Evolutionary conservation across 148 eudicot genomes (phyloP), one percentile per base, ranked within the genome.

Genomic region (Vaccinium corymbosum): DNA sequence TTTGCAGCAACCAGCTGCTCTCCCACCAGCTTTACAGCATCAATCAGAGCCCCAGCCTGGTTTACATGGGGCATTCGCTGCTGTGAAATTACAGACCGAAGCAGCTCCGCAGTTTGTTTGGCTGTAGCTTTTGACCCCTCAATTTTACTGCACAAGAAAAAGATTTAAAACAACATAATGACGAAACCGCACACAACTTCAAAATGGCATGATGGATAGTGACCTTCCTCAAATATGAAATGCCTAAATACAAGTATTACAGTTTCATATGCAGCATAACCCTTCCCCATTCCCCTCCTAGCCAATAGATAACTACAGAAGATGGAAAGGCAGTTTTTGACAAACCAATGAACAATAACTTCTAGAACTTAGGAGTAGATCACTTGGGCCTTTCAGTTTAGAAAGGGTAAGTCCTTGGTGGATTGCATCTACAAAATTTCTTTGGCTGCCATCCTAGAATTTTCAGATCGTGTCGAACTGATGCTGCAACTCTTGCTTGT

Each of bases 81-180:
- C 80, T 93, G 97, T n/a, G 98, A 96, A 74, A 96, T 94, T 79
- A 94, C 92, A 0, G 98, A 93, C 17, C 98, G 90, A 53, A 96
- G 93, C 85, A 96, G 86, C 79, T 96, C 98, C 25, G 97, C 98
- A 15, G 98, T 94, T 70, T 92, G 87, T 93, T 92, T 93, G 15
- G 98, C 97, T 1, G 95, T 91, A 2, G 95, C 90, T 88, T 94
- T 94, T 25, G 98, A 96, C 5, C 98, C 98, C 89, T 96, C 98
- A 46, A 96, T 87, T 88, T 96, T 92, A 79, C 98, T 96, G 88
- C 87, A 64, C 78, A n/a, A 4, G 29, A 10, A 74, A 85, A 25
- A 35, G 20, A 42, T 20, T 76, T 35, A 73, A 2, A 9, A 52
- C 27, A 8, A 27, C 76, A 17, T 11, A 46, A 32, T 46, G 56